Evolutionary conservation across 2,329 filamentous ascomycete species (phyloP).

Genomic region (Claviceps sp.): DNA sequence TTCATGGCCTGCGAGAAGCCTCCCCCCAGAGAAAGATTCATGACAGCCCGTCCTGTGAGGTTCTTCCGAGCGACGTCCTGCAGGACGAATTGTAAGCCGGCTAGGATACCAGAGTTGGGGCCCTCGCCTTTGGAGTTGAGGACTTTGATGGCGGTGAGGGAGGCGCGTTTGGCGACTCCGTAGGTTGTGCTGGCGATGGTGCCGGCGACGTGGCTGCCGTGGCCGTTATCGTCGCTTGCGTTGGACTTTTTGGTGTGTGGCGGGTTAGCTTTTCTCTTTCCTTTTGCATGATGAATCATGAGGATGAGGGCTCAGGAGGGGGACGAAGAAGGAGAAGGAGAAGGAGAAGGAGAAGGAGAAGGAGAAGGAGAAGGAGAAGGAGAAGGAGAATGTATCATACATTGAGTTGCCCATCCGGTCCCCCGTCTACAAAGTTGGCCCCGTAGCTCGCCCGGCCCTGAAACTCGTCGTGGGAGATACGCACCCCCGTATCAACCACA

Average conservation of each 20-base stretch:
- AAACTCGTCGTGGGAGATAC: constrained; percentile 40
- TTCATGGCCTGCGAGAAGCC: constrained; percentile 36
- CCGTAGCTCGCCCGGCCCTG: constrained; percentile 39
- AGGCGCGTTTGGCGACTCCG: constrained; percentile 46
- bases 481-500: constrained; percentile 53
- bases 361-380: constrained; percentile 6
- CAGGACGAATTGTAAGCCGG: constrained; percentile 44
- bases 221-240: constrained; percentile 40
- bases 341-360: background rate
- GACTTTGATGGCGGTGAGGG: constrained; percentile 46
- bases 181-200: constrained; percentile 47
- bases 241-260: background rate
- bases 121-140: constrained; percentile 30
- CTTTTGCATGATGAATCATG: background rate
- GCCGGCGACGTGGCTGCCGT: constrained; percentile 51
- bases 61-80: constrained; percentile 29
- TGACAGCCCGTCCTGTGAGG: constrained; percentile 38
- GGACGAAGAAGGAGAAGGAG: background rate
- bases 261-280: background rate
- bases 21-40: constrained; percentile 52
- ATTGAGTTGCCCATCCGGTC: constrained; percentile 15
- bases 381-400: constrained; percentile 17
- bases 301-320: background rate
- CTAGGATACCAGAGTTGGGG: constrained; percentile 31
- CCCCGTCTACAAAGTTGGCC: constrained; percentile 32